A percentile compares a stretch with the other conserved stretches of the same genome.
Evolutionary conservation across 1,284 basidiomycete genomes (phyloP).

Genomic region (Acaromyces ingoldii): DNA sequence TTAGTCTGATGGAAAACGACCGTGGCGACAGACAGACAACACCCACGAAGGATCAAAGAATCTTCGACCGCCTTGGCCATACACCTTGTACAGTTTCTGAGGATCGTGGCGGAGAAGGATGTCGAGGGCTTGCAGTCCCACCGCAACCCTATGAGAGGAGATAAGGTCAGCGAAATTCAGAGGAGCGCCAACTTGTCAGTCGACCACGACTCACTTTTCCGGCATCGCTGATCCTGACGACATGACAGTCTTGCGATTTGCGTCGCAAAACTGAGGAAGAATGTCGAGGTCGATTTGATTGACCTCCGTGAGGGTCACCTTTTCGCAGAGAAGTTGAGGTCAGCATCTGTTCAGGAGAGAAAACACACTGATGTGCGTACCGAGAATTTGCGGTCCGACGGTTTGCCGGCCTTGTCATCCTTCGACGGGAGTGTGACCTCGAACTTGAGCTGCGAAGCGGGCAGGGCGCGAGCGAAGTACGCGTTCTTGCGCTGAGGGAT

Average conservation of each 20-base stretch:
- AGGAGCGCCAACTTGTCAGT: too few relatives aligned
- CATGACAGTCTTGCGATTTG: constrained; percentile 13
- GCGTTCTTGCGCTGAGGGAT: not conserved
- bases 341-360: not conserved
- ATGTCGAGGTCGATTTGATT: constrained; percentile 15
- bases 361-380: not conserved
- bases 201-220: constrained; percentile 4
- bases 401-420: constrained; percentile 7
- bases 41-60: constrained; percentile 21
- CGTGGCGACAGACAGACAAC: too few relatives aligned
- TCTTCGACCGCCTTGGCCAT: constrained; percentile 19
- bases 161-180: too few relatives aligned
- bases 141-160: too few relatives aligned
- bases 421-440: constrained; percentile 21
- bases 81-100: constrained; percentile 1
- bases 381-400: constrained; percentile 10
- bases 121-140: constrained; percentile 30
- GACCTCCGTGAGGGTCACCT: constrained; percentile 17
- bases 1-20: too few relatives aligned
- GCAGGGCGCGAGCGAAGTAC: constrained; percentile 8
- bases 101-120: constrained; percentile 15
- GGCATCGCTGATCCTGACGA: constrained; percentile 9
- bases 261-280: constrained; percentile 17
- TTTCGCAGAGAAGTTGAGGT: constrained; percentile 20
- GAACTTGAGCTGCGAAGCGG: constrained; percentile 10